phyloP scores from a whole-genome alignment of 2,329 filamentous ascomycete genomes.

The Aurifilum marmelostoma region DNA sequence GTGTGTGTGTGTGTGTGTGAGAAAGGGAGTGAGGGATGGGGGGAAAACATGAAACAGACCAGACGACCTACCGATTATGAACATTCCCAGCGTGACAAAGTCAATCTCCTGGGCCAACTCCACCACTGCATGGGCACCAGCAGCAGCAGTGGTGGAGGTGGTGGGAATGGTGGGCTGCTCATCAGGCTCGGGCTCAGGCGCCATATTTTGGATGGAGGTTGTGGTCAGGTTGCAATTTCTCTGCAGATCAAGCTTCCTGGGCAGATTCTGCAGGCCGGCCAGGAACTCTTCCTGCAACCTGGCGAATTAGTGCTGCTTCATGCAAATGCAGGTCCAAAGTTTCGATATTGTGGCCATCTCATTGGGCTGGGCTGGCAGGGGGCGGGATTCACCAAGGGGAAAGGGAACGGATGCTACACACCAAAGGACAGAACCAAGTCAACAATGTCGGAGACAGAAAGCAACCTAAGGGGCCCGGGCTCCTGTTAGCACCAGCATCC shows the following conservation, averaged over 20 bases:
- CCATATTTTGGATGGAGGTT: constrained; percentile 26
- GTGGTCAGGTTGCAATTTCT: neutral
- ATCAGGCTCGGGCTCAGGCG: constrained; percentile 40
- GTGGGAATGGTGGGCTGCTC: neutral
- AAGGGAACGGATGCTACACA: neutral
- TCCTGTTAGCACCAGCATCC: neutral
- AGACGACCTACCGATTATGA: constrained; percentile 63
- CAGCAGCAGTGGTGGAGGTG: too few relatives aligned
- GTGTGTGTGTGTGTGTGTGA: too few relatives aligned
- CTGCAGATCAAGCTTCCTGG: neutral
- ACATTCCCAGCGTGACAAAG: constrained; percentile 74
- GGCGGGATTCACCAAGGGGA: neutral
- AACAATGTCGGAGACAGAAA: neutral
- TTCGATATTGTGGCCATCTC: neutral
- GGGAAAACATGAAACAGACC: constrained; percentile 5
- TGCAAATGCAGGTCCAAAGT: neutral
- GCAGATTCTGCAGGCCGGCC: neutral
- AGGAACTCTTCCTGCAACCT: neutral
- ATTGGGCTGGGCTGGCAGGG: neutral
- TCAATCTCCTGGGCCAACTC: constrained; percentile 52
- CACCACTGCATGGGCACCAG: constrained; percentile 18
- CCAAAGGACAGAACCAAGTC: neutral
- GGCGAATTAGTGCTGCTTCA: neutral
- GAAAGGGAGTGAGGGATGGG: neutral
- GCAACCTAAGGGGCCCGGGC: neutral